Evolutionary conservation across 2,329 filamentous ascomycete genomes (phyloP), one percentile per base, ranked within the genome.

Genomic region (Ascocoryne sarcoides): DNA sequence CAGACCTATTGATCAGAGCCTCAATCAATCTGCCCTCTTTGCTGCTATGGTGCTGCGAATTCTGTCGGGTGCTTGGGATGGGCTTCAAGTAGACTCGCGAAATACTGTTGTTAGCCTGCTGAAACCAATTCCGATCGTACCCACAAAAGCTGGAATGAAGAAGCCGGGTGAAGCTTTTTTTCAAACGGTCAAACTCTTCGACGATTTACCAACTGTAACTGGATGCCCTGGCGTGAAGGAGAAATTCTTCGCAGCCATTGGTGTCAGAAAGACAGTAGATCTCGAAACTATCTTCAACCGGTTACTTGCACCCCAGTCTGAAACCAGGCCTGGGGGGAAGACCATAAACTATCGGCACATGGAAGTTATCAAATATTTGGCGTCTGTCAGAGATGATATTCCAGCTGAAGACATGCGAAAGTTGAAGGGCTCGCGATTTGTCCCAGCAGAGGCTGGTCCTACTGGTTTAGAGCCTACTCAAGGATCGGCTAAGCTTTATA

Each of bases 231-330:
- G 79, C 21, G 75, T 95, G 10, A 96, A 95, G 59, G 90, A 96
- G 33, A 95, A 93, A 59, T 85, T 98, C 46, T 64, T 98, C 32
- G 66, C 74, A 2, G 76, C 84, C 2, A 68, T 98, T 21, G 90
- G 92, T 3, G 89, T 98, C 18, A 79, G 92, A 44, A 96, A 96
- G 65, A 98, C 92, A 0, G 81, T 98, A 15, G 92, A 98, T 52
- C 68, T 98, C 2, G 87, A 87, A 21, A 90, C 93, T 20, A 93
- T 98, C 20, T 96, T 98, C 55, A 83, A 84, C 17, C 76, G 90
- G 32, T 71, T 98, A 32, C 73, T 95, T 50, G 79, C 74, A 37
- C 71, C 73, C 12, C 68, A 77, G 0, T 56, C 67, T 0, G 65
- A 71, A 10, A 61, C 60, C 8, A 67, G 69, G n/a, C 57, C 60